Evolutionary conservation across 352 stramenopile species (phyloP), one percentile per base, ranked within the genome.

Genomic region (Phytophthora fragariaefolia): DNA sequence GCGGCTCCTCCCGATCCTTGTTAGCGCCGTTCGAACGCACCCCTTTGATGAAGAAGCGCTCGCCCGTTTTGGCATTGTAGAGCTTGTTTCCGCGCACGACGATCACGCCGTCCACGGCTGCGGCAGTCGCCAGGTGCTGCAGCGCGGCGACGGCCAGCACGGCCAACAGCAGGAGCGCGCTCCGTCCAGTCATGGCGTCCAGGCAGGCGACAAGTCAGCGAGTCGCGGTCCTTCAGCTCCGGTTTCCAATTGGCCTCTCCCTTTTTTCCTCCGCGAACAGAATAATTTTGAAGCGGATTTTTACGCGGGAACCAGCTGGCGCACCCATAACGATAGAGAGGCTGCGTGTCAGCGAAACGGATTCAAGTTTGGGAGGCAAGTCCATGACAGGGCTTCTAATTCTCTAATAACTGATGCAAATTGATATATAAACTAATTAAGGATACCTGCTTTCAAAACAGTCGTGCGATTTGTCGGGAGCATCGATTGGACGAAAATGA

Each of bases 21-120:
- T n/a, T 50, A 23, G n/a, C 22, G 26, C 22, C 24, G 24, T 66
- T 66, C 46, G 46, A 62, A 94, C 82, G 71, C 73, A 91, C 85
- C 50, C 87, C 87, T 71, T 93, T 91, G 58, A 96, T 92, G 73
- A 95, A 87, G 65, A 96, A 96, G 40, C 88, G 88, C 61, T 94
- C 83, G 66, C 82, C 80, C 12, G 86, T 83, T 18, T 91, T 91
- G 27, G 72, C 70, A 63, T 96, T 91, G 74, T 92, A 96, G 72
- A 96, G 83, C 62, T 96, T 94, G 83, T 93, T 94, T 51, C 88
- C 88, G 47, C 87, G 86, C 62, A 96, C 89, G 47, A 95, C 42
- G 50, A 94, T 80, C 48, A 83, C 77, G 51, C 79, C 79, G 52
- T 81, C 68, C 13, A 76, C 74, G 34, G 74, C 56, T 17, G 69